These are phyloP conservation scores for Cladosporium sp. DNA, from an alignment of 2,329 filamentous ascomycete species.

Conservation along the genomic window DNA sequence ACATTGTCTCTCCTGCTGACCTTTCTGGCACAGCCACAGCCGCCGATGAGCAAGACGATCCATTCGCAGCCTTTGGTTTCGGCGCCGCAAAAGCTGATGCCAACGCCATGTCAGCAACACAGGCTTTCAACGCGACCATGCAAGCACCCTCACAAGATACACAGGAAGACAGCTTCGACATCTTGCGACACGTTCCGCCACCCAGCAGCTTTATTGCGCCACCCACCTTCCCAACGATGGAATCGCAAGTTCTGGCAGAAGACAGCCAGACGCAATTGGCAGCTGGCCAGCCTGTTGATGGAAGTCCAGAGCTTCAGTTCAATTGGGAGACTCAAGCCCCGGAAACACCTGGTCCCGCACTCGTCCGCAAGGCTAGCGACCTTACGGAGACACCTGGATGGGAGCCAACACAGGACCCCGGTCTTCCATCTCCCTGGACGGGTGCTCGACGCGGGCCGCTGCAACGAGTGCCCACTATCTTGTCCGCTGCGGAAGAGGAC, in stretches of 20 bases:
- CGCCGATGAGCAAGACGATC: slow-evolving; percentile 27
- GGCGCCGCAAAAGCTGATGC: slow-evolving; percentile 21
- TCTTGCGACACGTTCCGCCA: slow-evolving; percentile 36
- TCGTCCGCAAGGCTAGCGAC: slow-evolving; percentile 25
- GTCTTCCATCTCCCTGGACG: slow-evolving; percentile 31
- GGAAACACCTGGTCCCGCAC: slow-evolving; percentile 30
- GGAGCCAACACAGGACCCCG: slow-evolving; percentile 37
- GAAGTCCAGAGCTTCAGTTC: slow-evolving; percentile 40
- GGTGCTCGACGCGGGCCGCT: slow-evolving; percentile 19
- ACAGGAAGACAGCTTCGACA: slow-evolving; percentile 46
- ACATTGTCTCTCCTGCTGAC: neutral
- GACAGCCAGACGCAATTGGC: slow-evolving; percentile 12
- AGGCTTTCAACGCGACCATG: slow-evolving; percentile 40
- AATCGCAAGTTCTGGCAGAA: slow-evolving; percentile 38
- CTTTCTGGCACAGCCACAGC: slow-evolving; percentile 9
- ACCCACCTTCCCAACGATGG: slow-evolving; percentile 20
- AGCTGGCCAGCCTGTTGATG: slow-evolving; percentile 22
- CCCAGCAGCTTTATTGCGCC: slow-evolving; percentile 33
- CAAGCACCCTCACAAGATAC: slow-evolving; percentile 36
- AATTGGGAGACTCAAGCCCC: slow-evolving; percentile 36
- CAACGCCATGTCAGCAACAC: slow-evolving; percentile 34
- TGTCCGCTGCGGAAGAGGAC: slow-evolving; percentile 21
- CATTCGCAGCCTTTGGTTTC: slow-evolving; percentile 38
- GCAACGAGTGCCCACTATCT: slow-evolving; percentile 23
- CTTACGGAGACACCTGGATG: slow-evolving; percentile 36